Base-by-base conservation (phyloP, 177 flowering plant species). In the Vitis hybrid region DNA sequence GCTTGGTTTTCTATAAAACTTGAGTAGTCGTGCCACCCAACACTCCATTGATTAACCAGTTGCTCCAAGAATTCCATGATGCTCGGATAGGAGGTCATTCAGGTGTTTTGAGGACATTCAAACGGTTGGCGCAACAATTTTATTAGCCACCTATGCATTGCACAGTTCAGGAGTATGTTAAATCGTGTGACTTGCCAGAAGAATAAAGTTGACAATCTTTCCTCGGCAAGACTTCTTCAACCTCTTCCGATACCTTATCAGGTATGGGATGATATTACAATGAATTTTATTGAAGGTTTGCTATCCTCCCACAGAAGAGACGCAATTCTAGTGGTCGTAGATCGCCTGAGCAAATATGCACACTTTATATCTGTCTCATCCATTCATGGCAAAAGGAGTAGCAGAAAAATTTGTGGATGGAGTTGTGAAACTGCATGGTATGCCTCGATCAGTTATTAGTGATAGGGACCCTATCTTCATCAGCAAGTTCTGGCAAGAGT, bases 301-400 rank as follows among this genome's bases (percentile, higher is more conserved):
- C 74, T 54, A 7, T 4, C 1, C 1, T 71, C 73, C 4, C 22
- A n/a, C 15, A 60, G 73, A 0, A 11, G 14, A 3, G n/a, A 65
- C 1, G 17, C 14, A 2, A 71, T 71, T 2, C 13, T 71, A 9
- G 74, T 71, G 3, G 62, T 71, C 1, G 55, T 71, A 2, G 74
- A 71, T 44, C 33, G 68, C 2, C 44, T 64, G 11, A 71, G n/a
- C n/a, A 71, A 71, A 33, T 71, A 55, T 22, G 68, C 38, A 1
- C 68, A 71, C 65, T 71, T 20, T 15, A 5, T 54, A 1, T 9
- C n/a, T 71, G 5, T 11, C 60, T 2, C 62, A 63, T 10, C 67
- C 54, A 3, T 57, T 11, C 11, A 7, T 52, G 5, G 70, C 70
- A 2, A 2, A 24, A 11, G 1, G 0, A 22, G 38, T 54, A 1